phyloP scores from a whole-genome alignment of 176 grass and related monocot genomes.

The Phoenix roebelenii region DNA sequence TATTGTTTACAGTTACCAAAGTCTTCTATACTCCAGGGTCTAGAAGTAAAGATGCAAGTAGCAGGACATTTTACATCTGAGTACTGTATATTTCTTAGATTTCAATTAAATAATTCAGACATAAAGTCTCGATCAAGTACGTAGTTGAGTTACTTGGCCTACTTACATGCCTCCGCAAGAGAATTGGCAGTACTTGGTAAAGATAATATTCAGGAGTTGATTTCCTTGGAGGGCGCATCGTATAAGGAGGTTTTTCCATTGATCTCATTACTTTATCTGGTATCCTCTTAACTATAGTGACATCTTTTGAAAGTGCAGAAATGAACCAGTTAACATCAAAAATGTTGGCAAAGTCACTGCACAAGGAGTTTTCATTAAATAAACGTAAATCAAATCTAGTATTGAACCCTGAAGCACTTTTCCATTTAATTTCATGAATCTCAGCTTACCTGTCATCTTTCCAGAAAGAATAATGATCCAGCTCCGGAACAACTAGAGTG shows the following conservation, averaged over 20 bases:
- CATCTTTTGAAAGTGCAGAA: conserved; percentile 64
- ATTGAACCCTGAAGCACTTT: not conserved
- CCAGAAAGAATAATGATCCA: conserved; percentile 88
- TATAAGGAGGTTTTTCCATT: conserved; percentile 93
- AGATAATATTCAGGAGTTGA: conserved; percentile 84
- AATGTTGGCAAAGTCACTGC: conserved; percentile 84
- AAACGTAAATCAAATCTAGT: not conserved
- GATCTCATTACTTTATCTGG: conserved; percentile 83
- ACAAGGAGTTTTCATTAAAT: not conserved
- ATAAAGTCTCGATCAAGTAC: no score
- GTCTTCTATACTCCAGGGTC: not conserved
- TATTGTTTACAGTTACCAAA: not conserved
- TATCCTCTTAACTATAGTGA: conserved; percentile 68
- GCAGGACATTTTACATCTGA: no score
- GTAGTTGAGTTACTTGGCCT: conserved; percentile 6
- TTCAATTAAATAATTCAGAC: no score
- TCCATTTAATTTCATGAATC: conserved; percentile 9
- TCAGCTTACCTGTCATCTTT: conserved; percentile 65
- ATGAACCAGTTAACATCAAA: conserved; percentile 92
- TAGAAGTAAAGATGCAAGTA: no score
- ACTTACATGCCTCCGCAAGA: conserved; percentile 82
- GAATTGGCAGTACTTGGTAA: conserved; percentile 78
- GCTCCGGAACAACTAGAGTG: conserved; percentile 75
- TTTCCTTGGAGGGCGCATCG: conserved; percentile 89
- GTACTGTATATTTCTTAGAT: no score